Conservation (phyloP, 345 rosid genomes). For the Arabidopsis thaliana region TAIR10.1 NC_003074.8:3286001-3286500, state of each 20-base stretch:
- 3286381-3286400: constrained; percentile 26
- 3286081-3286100: constrained; percentile 34
- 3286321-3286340: constrained; percentile 57
- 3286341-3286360: background rate
- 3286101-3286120: constrained; percentile 12
- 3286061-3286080: background rate
- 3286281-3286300: constrained; percentile 43
- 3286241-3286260: constrained; percentile 10
- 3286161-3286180: background rate
- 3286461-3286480: constrained; percentile 75
- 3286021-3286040: background rate
- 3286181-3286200: background rate
- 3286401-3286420: constrained; percentile 28
- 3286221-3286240: background rate
- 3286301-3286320: constrained; percentile 37
- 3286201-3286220: background rate
- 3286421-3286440: constrained; percentile 62
- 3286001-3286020: background rate
- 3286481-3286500: constrained; percentile 65
- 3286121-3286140: constrained; percentile 4
- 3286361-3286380: background rate
- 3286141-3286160: background rate
- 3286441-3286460: constrained; percentile 61
- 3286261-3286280: constrained; percentile 46
- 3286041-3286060: constrained; percentile 20